Evolutionary conservation across 1,139 yeast genomes (phyloP).

Genomic region (Saccharomyces pastorianus): DNA sequence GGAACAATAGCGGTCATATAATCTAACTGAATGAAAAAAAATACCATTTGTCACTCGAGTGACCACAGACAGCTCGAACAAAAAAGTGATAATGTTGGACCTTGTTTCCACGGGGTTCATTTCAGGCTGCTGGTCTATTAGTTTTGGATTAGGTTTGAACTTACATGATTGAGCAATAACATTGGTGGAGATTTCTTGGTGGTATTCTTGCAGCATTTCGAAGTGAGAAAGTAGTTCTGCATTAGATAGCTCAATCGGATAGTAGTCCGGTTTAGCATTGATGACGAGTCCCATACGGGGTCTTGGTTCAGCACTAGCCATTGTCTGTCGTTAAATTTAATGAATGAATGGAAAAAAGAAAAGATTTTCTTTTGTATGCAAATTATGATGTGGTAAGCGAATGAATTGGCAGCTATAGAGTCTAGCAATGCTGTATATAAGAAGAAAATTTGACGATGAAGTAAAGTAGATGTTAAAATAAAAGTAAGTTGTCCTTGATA

Average conservation of each 20-base stretch:
- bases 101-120: slow-evolving; percentile 43
- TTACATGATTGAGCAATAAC: slow-evolving; percentile 34
- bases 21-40: slow-evolving; percentile 48
- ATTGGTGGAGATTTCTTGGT: slow-evolving; percentile 42
- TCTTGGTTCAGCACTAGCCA: not conserved
- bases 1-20: slow-evolving; percentile 60
- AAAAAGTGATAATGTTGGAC: slow-evolving; percentile 46
- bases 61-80: slow-evolving; percentile 48
- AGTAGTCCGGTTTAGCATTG: slow-evolving; percentile 35
- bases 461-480: not conserved
- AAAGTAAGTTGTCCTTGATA: not conserved
- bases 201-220: slow-evolving; percentile 43
- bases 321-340: not conserved
- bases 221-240: slow-evolving; percentile 44
- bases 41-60: slow-evolving; percentile 55
- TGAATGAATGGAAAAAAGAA: slow-evolving; percentile 3
- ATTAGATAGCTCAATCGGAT: slow-evolving; percentile 44
- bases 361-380: not conserved
- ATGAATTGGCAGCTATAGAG: not conserved
- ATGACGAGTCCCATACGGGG: slow-evolving; percentile 29
- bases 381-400: not conserved
- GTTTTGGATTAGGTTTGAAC: slow-evolving; percentile 44
- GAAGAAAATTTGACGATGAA: not conserved
- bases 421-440: not conserved
- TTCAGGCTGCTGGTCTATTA: slow-evolving; percentile 59